phyloP scores from a whole-genome alignment of 2,329 filamentous ascomycete genomes.

The Fusarium sp. region DNA sequence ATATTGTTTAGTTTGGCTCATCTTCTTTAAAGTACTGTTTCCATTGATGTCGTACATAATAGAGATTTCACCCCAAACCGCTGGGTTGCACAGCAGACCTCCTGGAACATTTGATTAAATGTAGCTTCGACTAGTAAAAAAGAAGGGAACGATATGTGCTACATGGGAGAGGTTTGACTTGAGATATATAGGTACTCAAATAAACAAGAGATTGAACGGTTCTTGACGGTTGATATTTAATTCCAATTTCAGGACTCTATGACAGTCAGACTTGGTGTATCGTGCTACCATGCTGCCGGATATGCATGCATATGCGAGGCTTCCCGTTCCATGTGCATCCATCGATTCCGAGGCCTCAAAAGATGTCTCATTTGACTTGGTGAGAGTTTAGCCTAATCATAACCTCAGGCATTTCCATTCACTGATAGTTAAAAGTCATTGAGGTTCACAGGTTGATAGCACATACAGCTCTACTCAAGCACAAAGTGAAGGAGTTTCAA shows the following conservation, averaged over 20 bases:
- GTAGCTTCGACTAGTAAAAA: not conserved
- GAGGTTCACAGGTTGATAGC: not conserved
- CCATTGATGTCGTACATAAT: not conserved
- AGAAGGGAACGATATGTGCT: not conserved
- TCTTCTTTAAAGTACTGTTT: not conserved
- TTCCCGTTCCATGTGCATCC: not conserved
- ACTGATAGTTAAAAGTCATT: not conserved
- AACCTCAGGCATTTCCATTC: not conserved
- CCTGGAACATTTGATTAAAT: not conserved
- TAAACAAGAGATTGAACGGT: not conserved
- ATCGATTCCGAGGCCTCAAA: not conserved
- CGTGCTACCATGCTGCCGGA: constrained; percentile 3
- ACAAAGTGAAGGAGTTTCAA: not conserved
- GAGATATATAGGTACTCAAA: not conserved
- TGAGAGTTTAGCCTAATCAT: not conserved
- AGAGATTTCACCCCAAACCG: too few species aligned
- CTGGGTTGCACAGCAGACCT: not conserved
- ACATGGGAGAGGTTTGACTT: not conserved
- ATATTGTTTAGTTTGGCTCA: not conserved
- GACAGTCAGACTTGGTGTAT: constrained; percentile 2
- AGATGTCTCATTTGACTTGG: not conserved
- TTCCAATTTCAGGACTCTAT: not conserved
- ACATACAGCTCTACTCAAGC: not conserved
- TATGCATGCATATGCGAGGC: constrained; percentile 16
- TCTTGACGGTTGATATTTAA: not conserved